Evolutionary conservation across 345 rosid species (phyloP), one percentile per base, ranked within the genome.

Genomic region (Balakata baccata): DNA sequence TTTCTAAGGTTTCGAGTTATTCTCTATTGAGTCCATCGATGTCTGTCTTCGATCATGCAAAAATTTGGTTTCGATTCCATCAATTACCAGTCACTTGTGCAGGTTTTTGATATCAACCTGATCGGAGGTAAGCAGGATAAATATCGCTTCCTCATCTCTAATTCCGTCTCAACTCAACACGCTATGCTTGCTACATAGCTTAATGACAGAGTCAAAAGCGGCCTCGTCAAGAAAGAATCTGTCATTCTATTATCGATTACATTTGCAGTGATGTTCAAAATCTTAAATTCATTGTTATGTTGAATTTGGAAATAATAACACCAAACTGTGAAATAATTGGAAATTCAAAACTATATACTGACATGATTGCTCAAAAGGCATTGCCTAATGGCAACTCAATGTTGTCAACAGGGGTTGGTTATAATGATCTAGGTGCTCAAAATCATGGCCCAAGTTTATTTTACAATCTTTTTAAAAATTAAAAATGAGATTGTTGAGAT

Each of bases 181-280:
- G 94, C 94, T 68, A 90, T 91, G 92, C 86, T 90, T 11, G 92
- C 94, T 0, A 86, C 88, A 78, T 92, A 89, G 88, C 91, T 93
- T 58, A 93, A 87, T 72, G 94, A 89, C 74, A 87, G 76, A 34
- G 86, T 93, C 85, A 88, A 80, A 74, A 69, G 77, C 29, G 88
- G 86, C 58, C 84, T 70, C 9, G 84, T 89, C 84, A 84, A 76
- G 82, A 89, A 83, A 61, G 97, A 97, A 64, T 91, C 96, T n/a
- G 83, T 93, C 23, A 81, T 93, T 78, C 98, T 91, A 85, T 79
- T 93, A 84, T 88, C 53, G 98, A 91, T 78, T 91, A 89, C 82
- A 89, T 91, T 70, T 93, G 97, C 88, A 88, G 91, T 83, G 75
- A 82, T 25, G 85, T 85, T 54, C 92, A 80, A 74, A 86, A 80